Conservation (phyloP, 805 yeast genomes). For the Yarrowia yakushimensis region DNA sequence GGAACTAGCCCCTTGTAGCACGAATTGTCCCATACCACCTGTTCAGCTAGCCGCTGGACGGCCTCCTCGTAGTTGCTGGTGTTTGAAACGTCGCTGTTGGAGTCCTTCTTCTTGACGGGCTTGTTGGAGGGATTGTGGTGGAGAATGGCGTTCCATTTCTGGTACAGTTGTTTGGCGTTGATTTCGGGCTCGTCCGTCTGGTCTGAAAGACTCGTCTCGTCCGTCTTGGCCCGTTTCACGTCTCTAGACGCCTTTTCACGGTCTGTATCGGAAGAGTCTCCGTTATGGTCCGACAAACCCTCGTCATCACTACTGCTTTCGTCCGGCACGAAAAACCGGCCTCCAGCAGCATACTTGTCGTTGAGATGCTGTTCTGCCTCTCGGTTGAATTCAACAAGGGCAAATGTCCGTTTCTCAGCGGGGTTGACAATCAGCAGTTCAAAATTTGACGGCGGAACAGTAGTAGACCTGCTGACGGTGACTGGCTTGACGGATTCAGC, state of each 20-base stretch:
- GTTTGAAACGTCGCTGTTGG: neutral
- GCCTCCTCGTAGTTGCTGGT: neutral
- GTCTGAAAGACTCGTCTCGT: neutral
- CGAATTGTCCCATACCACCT: constrained; percentile 12
- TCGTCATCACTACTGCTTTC: constrained; percentile 29
- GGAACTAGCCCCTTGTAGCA: neutral
- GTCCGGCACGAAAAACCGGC: constrained; percentile 69
- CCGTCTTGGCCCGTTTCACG: neutral
- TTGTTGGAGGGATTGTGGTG: neutral
- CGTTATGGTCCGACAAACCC: neutral
- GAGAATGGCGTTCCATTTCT: neutral
- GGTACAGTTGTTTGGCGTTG: neutral
- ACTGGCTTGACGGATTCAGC: no score
- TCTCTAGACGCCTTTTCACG: neutral
- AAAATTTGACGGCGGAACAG: neutral
- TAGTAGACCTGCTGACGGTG: no score
- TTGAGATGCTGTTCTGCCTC: constrained; percentile 72
- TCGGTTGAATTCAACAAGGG: constrained; percentile 63
- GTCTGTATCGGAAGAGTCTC: neutral
- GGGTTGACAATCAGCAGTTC: neutral
- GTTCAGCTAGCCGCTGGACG: constrained; percentile 24
- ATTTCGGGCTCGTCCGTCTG: neutral
- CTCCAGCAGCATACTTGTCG: constrained; percentile 83
- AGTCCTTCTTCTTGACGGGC: neutral
- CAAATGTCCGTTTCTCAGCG: neutral